Conservation (phyloP, 2,329 filamentous ascomycete species). For the Madurella fahalii region DNA sequence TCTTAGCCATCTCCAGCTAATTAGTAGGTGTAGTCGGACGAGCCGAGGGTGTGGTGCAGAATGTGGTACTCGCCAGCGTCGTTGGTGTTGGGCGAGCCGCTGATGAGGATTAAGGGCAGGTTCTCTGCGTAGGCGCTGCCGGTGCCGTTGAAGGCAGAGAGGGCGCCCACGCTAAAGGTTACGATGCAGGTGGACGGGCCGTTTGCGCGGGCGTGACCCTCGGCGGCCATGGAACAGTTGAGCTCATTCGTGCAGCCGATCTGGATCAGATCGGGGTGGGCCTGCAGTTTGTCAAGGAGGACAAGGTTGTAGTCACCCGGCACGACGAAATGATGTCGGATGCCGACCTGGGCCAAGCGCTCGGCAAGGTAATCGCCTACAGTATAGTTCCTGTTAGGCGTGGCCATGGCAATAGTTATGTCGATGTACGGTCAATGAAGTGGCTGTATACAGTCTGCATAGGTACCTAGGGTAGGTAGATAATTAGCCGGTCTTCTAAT, state of each 20-base stretch:
- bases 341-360: conserved; percentile 26
- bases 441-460: no score
- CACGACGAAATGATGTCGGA: conserved; percentile 28
- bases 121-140: conserved; percentile 29
- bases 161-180: conserved; percentile 28
- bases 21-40: conserved; percentile 30
- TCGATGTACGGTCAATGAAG: no score
- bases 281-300: conserved; percentile 30
- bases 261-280: conserved; percentile 25
- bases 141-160: conserved; percentile 29
- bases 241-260: conserved; percentile 31
- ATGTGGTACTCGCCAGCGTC: conserved; percentile 26
- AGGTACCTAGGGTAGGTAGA: no score
- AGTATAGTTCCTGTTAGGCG: conserved; percentile 13
- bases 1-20: conserved; percentile 31
- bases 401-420: neutral
- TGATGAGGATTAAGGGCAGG: conserved; percentile 28
- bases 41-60: conserved; percentile 30
- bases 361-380: conserved; percentile 30
- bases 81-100: conserved; percentile 28
- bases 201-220: conserved; percentile 30
- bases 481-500: no score
- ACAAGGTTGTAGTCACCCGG: conserved; percentile 32
- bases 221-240: conserved; percentile 30
- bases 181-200: conserved; percentile 29